These are phyloP conservation scores for Jaapia argillacea DNA, from an alignment of 768 basidiomycete species.

Conservation along the genomic window DNA sequence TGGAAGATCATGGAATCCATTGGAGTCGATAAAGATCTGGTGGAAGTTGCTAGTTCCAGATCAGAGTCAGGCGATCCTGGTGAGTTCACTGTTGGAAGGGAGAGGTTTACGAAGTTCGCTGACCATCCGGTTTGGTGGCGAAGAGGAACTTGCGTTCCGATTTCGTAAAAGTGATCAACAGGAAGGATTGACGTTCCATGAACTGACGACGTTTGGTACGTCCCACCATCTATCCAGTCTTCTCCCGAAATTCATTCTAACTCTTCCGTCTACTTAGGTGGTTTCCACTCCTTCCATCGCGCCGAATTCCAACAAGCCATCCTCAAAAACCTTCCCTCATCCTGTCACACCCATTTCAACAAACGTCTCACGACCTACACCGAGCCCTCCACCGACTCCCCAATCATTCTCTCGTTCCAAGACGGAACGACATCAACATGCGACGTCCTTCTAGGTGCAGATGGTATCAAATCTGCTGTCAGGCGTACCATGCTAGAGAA, in stretches of 20 bases:
- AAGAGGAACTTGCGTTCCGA: background rate
- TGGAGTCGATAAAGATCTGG: background rate
- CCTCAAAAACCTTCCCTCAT: conserved; percentile 18
- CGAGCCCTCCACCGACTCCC: background rate
- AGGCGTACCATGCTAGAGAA: conserved; percentile 5
- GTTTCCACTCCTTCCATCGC: conserved; percentile 34
- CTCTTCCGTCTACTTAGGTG: conserved; percentile 8
- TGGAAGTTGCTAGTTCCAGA: background rate
- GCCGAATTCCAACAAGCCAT: conserved; percentile 37
- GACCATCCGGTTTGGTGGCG: background rate
- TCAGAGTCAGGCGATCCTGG: too few relatives aligned
- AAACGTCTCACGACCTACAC: conserved; percentile 18
- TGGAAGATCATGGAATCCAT: background rate
- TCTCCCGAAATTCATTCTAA: background rate
- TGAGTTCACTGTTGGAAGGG: background rate
- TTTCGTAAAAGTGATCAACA: background rate
- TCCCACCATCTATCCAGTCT: background rate
- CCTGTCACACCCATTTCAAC: conserved; percentile 18
- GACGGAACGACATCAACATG: conserved; percentile 18
- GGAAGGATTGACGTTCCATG: background rate
- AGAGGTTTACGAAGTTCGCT: background rate
- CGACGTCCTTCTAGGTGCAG: conserved; percentile 21
- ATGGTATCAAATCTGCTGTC: conserved; percentile 22
- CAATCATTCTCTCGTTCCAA: conserved; percentile 12
- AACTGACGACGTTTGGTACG: background rate